Conservation (phyloP, 2,329 filamentous ascomycete genomes). For the Tolypocladium amazonense region DNA sequence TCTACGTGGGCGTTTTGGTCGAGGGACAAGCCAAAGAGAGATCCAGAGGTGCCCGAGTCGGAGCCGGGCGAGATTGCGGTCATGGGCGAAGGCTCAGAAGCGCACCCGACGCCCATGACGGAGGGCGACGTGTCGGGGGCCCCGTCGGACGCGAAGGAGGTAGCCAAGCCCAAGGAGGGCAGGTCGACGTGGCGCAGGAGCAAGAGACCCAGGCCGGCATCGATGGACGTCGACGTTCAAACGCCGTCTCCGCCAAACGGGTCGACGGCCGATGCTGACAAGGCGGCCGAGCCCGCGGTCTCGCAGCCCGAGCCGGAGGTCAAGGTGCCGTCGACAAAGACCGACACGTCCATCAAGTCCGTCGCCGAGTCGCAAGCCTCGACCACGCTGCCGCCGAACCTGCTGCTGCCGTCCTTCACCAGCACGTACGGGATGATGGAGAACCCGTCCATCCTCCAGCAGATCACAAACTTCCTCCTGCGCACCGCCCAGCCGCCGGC, state of each 20-base stretch:
- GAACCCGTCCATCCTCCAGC: constrained; percentile 59
- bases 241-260: constrained; percentile 13
- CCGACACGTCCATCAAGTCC: constrained; percentile 14
- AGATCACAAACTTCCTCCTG: constrained; percentile 49
- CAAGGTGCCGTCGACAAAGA: constrained; percentile 10
- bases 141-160: constrained; percentile 16
- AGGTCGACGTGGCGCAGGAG: constrained; percentile 27
- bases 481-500: constrained; percentile 44
- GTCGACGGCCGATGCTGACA: constrained; percentile 2
- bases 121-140: constrained; percentile 30
- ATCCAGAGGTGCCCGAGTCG: constrained; percentile 17
- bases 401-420: constrained; percentile 59
- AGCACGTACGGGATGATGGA: constrained; percentile 58
- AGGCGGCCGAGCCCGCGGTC: not conserved
- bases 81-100: constrained; percentile 44
- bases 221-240: constrained; percentile 34
- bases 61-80: constrained; percentile 46
- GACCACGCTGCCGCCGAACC: constrained; percentile 41
- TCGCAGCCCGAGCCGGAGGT: constrained; percentile 1
- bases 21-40: constrained; percentile 35
- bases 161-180: constrained; percentile 19
- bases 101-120: constrained; percentile 37
- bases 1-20: constrained; percentile 81
- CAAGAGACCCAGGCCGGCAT: constrained; percentile 35
- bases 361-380: constrained; percentile 31